Evolutionary conservation across 495 filamentous ascomycete genomes (phyloP).

Genomic region (Trichoderma parareesei): DNA sequence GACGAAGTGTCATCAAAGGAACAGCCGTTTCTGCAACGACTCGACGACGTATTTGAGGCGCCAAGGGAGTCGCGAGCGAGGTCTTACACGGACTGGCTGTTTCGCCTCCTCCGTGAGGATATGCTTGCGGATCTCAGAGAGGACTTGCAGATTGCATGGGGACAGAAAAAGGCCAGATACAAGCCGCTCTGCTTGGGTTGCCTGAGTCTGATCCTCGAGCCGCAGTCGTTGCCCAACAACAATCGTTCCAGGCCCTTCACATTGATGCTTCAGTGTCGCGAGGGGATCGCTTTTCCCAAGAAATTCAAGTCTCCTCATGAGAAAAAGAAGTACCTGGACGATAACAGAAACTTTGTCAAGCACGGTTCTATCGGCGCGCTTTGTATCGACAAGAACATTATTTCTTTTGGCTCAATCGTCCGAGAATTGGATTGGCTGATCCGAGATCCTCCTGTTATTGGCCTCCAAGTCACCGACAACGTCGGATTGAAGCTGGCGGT

Average conservation of each 20-base stretch:
- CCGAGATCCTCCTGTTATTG: conserved; percentile 37
- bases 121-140: conserved; percentile 60
- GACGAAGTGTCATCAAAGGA: conserved; percentile 57
- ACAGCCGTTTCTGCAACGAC: conserved; percentile 50
- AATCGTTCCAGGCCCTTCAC: conserved; percentile 29
- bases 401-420: conserved; percentile 56
- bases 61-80: conserved; percentile 31
- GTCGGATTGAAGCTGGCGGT: conserved; percentile 23
- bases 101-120: conserved; percentile 68
- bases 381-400: conserved; percentile 37
- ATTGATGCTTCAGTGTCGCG: conserved; percentile 34
- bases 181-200: conserved; percentile 19
- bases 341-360: conserved; percentile 43
- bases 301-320: conserved; percentile 26
- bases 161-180: conserved; percentile 24
- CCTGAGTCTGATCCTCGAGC: conserved; percentile 14
- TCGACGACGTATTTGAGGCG: conserved; percentile 30
- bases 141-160: conserved; percentile 45
- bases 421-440: conserved; percentile 47
- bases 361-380: conserved; percentile 58
- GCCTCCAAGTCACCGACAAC: conserved; percentile 43
- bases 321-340: conserved; percentile 37
- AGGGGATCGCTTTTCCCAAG: conserved; percentile 27
- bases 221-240: no score
- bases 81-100: conserved; percentile 67